These are phyloP conservation scores for Schizothecium vesticola DNA, from an alignment of 495 filamentous ascomycete species.

Conservation along the genomic window DNA sequence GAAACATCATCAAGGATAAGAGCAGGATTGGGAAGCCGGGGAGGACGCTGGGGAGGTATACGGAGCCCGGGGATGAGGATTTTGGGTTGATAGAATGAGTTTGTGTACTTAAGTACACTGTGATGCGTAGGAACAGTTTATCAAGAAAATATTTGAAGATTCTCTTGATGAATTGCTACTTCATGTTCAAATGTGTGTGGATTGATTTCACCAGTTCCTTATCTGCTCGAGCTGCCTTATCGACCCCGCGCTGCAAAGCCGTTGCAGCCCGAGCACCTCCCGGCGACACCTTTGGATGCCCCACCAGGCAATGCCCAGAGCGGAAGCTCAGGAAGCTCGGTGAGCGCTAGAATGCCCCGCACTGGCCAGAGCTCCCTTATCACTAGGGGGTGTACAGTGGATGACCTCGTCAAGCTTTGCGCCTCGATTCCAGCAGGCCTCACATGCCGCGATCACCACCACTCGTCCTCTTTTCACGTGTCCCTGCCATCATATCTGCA, in stretches of 20 bases:
- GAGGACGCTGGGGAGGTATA: conserved; percentile 35
- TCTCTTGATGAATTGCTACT: not conserved
- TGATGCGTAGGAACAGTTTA: not conserved
- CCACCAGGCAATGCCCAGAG: not conserved
- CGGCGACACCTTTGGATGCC: too few species aligned
- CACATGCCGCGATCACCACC: not conserved
- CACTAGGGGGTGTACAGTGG: not conserved
- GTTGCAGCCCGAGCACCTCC: not conserved
- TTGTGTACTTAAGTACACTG: too few species aligned
- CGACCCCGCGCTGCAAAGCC: not conserved
- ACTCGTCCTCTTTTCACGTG: not conserved
- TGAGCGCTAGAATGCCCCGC: not conserved
- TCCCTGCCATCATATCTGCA: not conserved
- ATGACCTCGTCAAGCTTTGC: not conserved
- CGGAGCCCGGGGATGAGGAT: conserved; percentile 50
- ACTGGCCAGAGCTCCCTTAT: conserved; percentile 6
- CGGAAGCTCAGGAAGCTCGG: not conserved
- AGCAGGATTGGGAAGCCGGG: conserved; percentile 45
- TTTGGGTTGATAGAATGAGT: conserved; percentile 17
- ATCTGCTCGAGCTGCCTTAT: not conserved
- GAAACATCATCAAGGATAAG: conserved; percentile 45
- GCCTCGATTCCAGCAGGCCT: not conserved
- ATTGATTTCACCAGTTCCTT: not conserved
- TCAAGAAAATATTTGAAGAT: too few species aligned
- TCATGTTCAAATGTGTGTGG: too few species aligned